phyloP scores from a whole-genome alignment of 2,329 filamentous ascomycete genomes.

The Amesomyces nigricolor region DNA sequence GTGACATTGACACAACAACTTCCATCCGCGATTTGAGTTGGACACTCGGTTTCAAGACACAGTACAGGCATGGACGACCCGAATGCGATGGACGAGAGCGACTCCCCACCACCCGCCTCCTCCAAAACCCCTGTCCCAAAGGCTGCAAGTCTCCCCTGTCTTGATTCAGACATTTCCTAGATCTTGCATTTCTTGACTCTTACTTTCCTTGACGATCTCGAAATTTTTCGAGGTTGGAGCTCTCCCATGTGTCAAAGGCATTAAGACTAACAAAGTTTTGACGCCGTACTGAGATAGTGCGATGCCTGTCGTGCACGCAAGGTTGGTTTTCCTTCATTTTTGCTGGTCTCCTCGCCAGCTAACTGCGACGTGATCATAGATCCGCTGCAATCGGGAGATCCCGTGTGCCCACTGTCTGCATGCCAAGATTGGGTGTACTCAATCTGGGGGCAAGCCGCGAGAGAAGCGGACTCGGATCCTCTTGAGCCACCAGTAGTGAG shows the following conservation, averaged over 20 bases:
- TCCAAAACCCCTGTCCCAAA: constrained; percentile 13
- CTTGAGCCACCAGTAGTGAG: constrained; percentile 36
- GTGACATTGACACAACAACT: too few relatives aligned
- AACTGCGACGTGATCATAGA: constrained; percentile 3
- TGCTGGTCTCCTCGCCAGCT: too few relatives aligned
- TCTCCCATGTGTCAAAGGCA: too few relatives aligned
- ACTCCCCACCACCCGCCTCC: background rate
- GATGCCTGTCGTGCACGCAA: constrained; percentile 22
- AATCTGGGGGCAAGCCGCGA: constrained; percentile 30
- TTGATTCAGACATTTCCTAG: background rate
- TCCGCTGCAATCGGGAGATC: constrained; percentile 35
- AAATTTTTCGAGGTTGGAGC: too few relatives aligned
- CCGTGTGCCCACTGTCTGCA: constrained; percentile 35
- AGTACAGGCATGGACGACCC: background rate
- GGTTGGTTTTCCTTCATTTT: background rate
- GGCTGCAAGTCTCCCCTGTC: constrained; percentile 16
- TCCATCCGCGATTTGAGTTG: too few relatives aligned
- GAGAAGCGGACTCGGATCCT: constrained; percentile 36
- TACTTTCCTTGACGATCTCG: background rate
- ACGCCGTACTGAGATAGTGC: constrained; percentile 9
- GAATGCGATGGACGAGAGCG: background rate
- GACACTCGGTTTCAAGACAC: too few relatives aligned
- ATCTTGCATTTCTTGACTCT: background rate
- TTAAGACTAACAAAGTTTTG: too few relatives aligned
- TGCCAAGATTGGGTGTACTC: constrained; percentile 35